Evolutionary conservation across 2,329 filamentous ascomycete species (phyloP), one percentile per base, ranked within the genome.

Genomic region (Colletotrichum endophyticum): DNA sequence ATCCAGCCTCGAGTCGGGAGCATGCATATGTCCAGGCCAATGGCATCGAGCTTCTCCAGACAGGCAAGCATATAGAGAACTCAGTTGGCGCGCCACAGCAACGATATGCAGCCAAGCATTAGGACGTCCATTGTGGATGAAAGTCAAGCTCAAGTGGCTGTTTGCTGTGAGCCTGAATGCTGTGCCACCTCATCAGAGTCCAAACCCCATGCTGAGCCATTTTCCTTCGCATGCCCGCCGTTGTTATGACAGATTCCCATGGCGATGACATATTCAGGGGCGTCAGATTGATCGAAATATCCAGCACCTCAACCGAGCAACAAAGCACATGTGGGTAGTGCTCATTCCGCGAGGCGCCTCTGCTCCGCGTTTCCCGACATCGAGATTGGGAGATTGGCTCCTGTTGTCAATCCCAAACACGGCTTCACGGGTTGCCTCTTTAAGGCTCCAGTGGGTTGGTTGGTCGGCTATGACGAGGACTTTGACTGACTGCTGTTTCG

Each of bases 231-330:
- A 11, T 53, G 66, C 39, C 53, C 61, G 25, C 30, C 16, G 53
- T 61, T n/a, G 39, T 69, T 61, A 7, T 68, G 53, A n/a, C 53
- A 53, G 25, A 67, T 67, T 56, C 56, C 69, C 53, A 30, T 67
- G 62, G 56, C 36, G 39, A 75, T 75, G 63, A 39, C 73, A 75
- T 59, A 61, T 32, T 70, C 57, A 70, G 73, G 73, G 70, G 70
- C 59, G 44, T 69, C 64, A 66, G 64, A 64, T 70, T 61, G 44
- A 53, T 44, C 56, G 34, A 69, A 34, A 69, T 75, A 19, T 76
- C 74, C 64, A 73, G 74, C 70, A 66, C 28, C 70, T 73, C 70
- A 59, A 49, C 74, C 64, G 57, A 66, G 57, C 70, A 74, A 76
- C 74, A 74, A 64, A 39, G 34, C 66, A 34, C 64, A 9, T 61